These are phyloP conservation scores for Stylosanthes scabra DNA, from an alignment of 331 rosid genomes.

Conservation along the genomic window DNA sequence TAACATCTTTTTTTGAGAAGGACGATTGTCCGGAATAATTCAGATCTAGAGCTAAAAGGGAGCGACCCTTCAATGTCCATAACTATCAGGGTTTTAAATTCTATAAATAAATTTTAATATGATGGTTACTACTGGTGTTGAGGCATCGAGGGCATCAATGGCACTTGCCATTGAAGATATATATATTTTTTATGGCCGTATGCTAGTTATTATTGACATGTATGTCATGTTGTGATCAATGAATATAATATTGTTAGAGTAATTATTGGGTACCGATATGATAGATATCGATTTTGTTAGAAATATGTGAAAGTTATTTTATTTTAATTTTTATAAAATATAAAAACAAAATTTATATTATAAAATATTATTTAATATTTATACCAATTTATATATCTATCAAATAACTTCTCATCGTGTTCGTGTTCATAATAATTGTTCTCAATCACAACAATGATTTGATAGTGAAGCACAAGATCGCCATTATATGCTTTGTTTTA, in stretches of 20 bases:
- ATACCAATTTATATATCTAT: too few species aligned
- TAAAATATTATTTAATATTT: too few species aligned
- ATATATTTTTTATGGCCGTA: too few species aligned
- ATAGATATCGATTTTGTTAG: too few species aligned
- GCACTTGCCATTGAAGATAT: neutral
- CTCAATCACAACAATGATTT: neutral
- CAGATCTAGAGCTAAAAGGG: neutral
- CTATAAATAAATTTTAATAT: neutral
- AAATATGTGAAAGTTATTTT: too few species aligned
- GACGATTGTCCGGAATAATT: neutral
- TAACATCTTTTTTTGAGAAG: neutral
- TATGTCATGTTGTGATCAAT: too few species aligned
- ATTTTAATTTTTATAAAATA: too few species aligned
- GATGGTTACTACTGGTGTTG: neutral
- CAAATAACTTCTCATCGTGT: too few species aligned
- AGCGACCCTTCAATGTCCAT: slow-evolving; percentile 4
- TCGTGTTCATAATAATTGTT: neutral
- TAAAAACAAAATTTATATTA: too few species aligned
- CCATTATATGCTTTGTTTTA: too few species aligned
- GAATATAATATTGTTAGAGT: too few species aligned
- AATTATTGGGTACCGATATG: too few species aligned
- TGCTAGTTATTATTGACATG: neutral
- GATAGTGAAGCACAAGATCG: neutral
- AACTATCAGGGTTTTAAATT: neutral
- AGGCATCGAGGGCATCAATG: neutral